Evolutionary conservation across 1,284 basidiomycete species (phyloP).

Genomic region (Meripilus lineatus): DNA sequence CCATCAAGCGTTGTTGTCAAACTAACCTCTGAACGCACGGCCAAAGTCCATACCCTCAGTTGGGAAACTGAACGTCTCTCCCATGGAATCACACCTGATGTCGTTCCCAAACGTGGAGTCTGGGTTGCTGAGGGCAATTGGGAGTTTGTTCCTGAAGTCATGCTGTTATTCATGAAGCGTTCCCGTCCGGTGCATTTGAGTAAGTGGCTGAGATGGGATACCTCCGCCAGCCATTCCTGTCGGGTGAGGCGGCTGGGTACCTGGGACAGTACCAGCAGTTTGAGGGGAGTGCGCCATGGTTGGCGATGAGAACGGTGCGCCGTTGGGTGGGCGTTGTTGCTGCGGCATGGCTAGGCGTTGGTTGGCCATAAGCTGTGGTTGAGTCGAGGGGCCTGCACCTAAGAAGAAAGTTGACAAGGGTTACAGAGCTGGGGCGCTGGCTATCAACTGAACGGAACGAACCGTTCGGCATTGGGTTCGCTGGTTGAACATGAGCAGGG

Average conservation of each 20-base stretch:
- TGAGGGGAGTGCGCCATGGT: conserved; percentile 39
- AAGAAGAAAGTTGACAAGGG: too few species aligned
- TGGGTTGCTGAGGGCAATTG: not conserved
- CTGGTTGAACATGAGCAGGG: conserved; percentile 30
- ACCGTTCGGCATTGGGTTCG: conserved; percentile 17
- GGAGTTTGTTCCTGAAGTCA: conserved; percentile 2
- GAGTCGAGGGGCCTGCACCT: conserved; percentile 10
- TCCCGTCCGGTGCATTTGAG: conserved; percentile 32
- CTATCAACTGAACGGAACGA: conserved; percentile 5
- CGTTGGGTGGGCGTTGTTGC: conserved; percentile 34
- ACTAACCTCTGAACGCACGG: conserved; percentile 66
- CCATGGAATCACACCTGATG: conserved; percentile 21
- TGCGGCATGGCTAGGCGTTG: conserved; percentile 26
- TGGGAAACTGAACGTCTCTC: conserved; percentile 29
- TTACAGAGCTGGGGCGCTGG: too few species aligned
- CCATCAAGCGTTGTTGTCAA: conserved; percentile 29
- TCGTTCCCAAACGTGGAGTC: conserved; percentile 7
- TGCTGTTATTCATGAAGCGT: conserved; percentile 36
- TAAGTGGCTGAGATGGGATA: conserved; percentile 25
- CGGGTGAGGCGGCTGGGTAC: too few species aligned
- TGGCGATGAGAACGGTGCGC: conserved; percentile 38
- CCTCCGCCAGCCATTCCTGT: conserved; percentile 37
- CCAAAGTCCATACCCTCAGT: conserved; percentile 53
- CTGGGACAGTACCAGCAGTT: conserved; percentile 24
- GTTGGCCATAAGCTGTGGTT: conserved; percentile 21